Evolutionary conservation across 371 early-diverging fungal genomes (phyloP).

Genomic region (Mortierella sp.): DNA sequence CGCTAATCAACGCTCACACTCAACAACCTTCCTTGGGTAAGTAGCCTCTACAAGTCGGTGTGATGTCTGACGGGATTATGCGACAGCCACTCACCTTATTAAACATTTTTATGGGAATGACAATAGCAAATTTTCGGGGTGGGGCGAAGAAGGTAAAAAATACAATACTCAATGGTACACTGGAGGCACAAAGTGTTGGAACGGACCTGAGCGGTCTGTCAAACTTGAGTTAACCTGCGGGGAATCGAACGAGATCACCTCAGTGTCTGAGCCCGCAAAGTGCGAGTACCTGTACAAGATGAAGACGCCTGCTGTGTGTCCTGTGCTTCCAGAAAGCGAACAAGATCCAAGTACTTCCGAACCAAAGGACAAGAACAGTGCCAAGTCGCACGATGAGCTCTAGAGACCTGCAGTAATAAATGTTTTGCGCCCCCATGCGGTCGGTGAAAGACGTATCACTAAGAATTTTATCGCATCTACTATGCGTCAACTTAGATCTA

Average conservation of each 20-base stretch:
- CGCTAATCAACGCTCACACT: conserved; percentile 76
- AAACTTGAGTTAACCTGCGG: conserved; percentile 76
- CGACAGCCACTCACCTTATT: background rate
- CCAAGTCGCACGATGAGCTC: too few relatives aligned
- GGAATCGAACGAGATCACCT: conserved; percentile 69
- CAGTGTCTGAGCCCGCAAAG: conserved; percentile 91
- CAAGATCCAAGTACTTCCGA: background rate
- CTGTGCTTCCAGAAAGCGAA: conserved; percentile 10
- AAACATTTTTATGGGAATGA: background rate
- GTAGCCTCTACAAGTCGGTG: conserved; percentile 6
- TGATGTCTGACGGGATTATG: background rate
- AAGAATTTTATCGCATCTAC: background rate
- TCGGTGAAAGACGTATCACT: background rate
- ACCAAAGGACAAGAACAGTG: too few relatives aligned
- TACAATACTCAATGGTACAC: conserved; percentile 74
- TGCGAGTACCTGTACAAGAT: conserved; percentile 89
- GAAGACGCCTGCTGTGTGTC: conserved; percentile 85
- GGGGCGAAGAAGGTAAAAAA: conserved; percentile 38
- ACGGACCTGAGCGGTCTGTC: conserved; percentile 88
- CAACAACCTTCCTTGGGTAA: conserved; percentile 79
- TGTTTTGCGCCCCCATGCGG: background rate
- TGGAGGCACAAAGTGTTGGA: conserved; percentile 91
- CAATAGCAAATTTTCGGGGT: conserved; percentile 42
- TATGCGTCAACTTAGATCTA: background rate
- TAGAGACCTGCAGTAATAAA: too few relatives aligned